These are phyloP conservation scores for Vitis amurensis DNA, from an alignment of 164 flowering plant genomes.

Conservation along the genomic window DNA sequence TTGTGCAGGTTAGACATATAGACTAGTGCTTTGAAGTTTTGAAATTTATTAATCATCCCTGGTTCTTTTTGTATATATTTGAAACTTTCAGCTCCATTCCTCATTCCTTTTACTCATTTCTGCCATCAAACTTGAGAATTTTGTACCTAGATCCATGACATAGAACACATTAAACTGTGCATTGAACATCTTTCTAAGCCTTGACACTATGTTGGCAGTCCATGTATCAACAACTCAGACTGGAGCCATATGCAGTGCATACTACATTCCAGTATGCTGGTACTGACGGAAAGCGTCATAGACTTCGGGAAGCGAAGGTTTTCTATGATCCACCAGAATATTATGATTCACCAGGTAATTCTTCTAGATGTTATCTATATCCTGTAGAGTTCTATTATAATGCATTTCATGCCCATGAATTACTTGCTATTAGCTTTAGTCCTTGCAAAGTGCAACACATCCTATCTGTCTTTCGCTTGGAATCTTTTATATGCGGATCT, in stretches of 20 bases:
- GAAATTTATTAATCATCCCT: neutral
- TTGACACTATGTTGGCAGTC: conserved; percentile 47
- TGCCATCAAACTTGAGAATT: neutral
- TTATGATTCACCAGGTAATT: conserved; percentile 81
- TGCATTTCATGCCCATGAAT: neutral
- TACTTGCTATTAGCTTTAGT: neutral
- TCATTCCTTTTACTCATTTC: neutral
- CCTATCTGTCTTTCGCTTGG: no score
- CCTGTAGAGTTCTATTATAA: neutral
- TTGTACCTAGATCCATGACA: neutral
- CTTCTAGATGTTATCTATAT: neutral
- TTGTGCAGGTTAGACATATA: conserved; percentile 73
- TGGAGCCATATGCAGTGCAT: conserved; percentile 97
- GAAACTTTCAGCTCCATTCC: neutral
- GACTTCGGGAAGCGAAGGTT: conserved; percentile 86
- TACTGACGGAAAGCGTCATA: conserved; percentile 94
- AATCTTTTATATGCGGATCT: no score
- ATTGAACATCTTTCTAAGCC: neutral
- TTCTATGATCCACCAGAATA: conserved; percentile 97
- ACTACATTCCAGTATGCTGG: conserved; percentile 98
- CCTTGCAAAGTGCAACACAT: no score
- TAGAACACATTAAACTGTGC: neutral
- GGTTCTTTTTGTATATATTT: neutral
- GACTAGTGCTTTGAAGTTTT: neutral
- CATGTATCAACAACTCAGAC: conserved; percentile 79